Base-by-base conservation (phyloP, 2,329 filamentous ascomycete genomes). In the Pestalotiopsis sp. region DNA sequence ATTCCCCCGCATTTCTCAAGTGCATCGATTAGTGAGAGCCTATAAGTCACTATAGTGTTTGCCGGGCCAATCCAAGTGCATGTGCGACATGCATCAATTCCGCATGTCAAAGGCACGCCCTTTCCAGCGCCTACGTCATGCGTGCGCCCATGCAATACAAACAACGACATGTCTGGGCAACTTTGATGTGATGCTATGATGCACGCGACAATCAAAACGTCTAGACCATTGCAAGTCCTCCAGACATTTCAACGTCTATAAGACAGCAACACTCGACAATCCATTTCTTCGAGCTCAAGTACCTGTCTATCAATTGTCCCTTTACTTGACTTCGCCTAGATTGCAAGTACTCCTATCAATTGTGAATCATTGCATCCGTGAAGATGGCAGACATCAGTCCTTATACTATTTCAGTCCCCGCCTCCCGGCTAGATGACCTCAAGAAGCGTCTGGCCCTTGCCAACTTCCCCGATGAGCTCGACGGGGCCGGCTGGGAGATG, bases 381-480 rank as follows among this genome's bases (percentile, higher is more conserved):
- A 52, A 52, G 4, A 78, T 78, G 76, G 70, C 74, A 64, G 74
- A 78, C 64, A 76, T 78, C 68, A 76, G 72, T 57, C 77, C 74
- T 6, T 81, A 77, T 69, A 77, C 71, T 4, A 81, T 82, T 67
- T 73, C 74, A 3, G 70, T 82, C 17, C 71, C 76, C 27, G 76
- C 80, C 9, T 67, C 73, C n/a, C 69, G 73, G 57, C 66, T 82
- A 14, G 69, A 77, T 17, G 76, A 78, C 59, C 74, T 82, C 11
- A 77, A 79, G 62, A 72, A 76, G 7, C 75, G 78, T 23, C 74
- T 82, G 25, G 76, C 77, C 11, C 72, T 76, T n/a, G 75, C 79
- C 57, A 76, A 69, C 45, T 81, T 81, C 68, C 80, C 80, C 12
- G 79, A 82, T 71, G 81, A 82, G 65, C 77, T 82, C 23, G 77